These are phyloP conservation scores for Grosmannia serpens DNA, from an alignment of 2,329 filamentous ascomycete genomes.

Conservation along the genomic window DNA sequence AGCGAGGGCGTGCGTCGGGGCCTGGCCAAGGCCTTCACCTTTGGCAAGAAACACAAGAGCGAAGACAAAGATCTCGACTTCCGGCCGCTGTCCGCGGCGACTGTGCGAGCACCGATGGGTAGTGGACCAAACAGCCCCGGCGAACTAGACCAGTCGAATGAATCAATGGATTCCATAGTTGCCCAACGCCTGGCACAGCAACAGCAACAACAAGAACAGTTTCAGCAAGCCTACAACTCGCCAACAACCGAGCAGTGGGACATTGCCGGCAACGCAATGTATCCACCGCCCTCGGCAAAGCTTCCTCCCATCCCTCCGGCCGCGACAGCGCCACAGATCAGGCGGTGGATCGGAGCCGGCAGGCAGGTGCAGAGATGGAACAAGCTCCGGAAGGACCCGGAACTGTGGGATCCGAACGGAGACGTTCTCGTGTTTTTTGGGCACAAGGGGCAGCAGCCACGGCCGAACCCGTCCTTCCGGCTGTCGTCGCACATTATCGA, in stretches of 20 bases:
- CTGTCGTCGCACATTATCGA: conserved; percentile 48
- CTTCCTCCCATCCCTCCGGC: conserved; percentile 29
- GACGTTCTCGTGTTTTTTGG: conserved; percentile 48
- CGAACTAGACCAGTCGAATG: conserved; percentile 12
- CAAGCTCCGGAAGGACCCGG: conserved; percentile 46
- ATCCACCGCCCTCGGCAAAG: conserved; percentile 31
- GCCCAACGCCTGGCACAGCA: conserved; percentile 4
- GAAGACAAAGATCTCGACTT: conserved; percentile 17
- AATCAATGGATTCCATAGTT: conserved; percentile 5
- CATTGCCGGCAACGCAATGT: conserved; percentile 9
- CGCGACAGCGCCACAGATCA: conserved; percentile 28
- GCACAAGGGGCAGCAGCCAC: conserved; percentile 29
- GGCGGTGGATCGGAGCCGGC: conserved; percentile 41
- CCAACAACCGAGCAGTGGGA: conserved; percentile 15
- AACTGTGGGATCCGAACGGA: conserved; percentile 49
- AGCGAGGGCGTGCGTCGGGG: conserved; percentile 44
- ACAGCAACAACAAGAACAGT: conserved; percentile 2
- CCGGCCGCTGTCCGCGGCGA: conserved; percentile 26
- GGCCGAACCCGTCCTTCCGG: conserved; percentile 41
- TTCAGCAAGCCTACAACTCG: neutral
- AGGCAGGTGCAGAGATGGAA: conserved; percentile 41
- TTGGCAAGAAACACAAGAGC: conserved; percentile 33
- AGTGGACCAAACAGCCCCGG: conserved; percentile 10
- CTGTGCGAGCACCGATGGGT: conserved; percentile 19
- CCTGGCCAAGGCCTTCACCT: conserved; percentile 40